Evolutionary conservation across 257 asterid genomes (phyloP).

Genomic region (Solanum chilense): DNA sequence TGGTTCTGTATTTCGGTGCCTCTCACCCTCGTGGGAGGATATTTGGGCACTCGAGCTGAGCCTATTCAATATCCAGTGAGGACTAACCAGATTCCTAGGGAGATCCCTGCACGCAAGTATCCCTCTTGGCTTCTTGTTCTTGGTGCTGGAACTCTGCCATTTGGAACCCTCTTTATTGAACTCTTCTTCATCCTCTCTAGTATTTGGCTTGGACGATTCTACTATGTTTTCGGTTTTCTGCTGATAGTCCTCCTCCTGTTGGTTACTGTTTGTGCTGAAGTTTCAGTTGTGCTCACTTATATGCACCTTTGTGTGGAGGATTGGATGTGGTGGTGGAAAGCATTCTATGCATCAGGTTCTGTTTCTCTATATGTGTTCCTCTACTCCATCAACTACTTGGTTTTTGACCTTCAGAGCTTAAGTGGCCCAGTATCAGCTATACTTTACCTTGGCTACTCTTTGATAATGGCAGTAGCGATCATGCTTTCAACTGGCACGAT

Average conservation of each 20-base stretch:
- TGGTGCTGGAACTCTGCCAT: slow-evolving; percentile 88
- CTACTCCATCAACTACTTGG: slow-evolving; percentile 69
- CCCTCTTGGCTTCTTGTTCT: slow-evolving; percentile 87
- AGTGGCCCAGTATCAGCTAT: slow-evolving; percentile 75
- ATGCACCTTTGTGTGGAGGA: slow-evolving; percentile 92
- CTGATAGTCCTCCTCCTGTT: slow-evolving; percentile 47
- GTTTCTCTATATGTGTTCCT: slow-evolving; percentile 70
- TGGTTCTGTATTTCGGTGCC: slow-evolving; percentile 93
- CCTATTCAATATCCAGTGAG: slow-evolving; percentile 62
- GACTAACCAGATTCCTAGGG: slow-evolving; percentile 79
- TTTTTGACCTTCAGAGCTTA: slow-evolving; percentile 81
- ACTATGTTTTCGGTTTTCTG: slow-evolving; percentile 73
- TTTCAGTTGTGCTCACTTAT: slow-evolving; percentile 74
- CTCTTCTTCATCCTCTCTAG: slow-evolving; percentile 84
- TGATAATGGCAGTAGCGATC: slow-evolving; percentile 67
- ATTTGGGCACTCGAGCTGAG: slow-evolving; percentile 53
- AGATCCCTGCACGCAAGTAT: slow-evolving; percentile 65
- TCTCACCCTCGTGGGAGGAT: slow-evolving; percentile 76
- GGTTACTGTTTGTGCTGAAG: slow-evolving; percentile 74
- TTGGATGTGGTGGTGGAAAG: slow-evolving; percentile 99
- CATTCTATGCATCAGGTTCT: slow-evolving; percentile 73
- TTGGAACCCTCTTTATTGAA: slow-evolving; percentile 83
- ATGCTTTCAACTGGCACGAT: slow-evolving; percentile 81
- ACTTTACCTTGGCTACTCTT: slow-evolving; percentile 68
- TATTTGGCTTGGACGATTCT: slow-evolving; percentile 83